These are phyloP conservation scores for Pythium chondricola DNA, from an alignment of 352 stramenopile species.

Conservation along the genomic window DNA sequence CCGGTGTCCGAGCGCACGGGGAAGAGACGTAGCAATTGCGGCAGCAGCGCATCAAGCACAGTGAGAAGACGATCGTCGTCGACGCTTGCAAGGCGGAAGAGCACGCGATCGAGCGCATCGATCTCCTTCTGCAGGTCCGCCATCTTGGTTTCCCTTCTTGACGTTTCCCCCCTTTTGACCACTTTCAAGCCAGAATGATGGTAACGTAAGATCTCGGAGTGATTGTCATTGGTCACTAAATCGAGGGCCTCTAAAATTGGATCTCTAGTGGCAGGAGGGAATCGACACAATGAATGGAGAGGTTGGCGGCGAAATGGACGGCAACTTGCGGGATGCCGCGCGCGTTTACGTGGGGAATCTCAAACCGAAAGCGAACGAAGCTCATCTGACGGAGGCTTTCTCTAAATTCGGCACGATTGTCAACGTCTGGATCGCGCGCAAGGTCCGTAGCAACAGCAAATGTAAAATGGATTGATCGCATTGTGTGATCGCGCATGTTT, in stretches of 20 bases:
- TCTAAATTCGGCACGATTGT: slow-evolving; percentile 60
- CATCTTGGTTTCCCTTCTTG: slow-evolving; percentile 7
- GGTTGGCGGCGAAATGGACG: too few relatives aligned
- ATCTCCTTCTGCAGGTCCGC: slow-evolving; percentile 39
- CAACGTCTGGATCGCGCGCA: slow-evolving; percentile 69
- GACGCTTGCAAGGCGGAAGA: slow-evolving; percentile 69
- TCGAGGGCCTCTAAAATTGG: not conserved
- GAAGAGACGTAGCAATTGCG: slow-evolving; percentile 62
- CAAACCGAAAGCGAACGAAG: slow-evolving; percentile 56
- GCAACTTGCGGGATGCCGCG: too few relatives aligned
- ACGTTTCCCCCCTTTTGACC: not conserved
- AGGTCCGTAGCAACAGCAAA: too few relatives aligned
- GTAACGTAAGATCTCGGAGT: not conserved
- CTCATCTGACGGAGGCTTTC: slow-evolving; percentile 57
- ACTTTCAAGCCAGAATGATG: slow-evolving; percentile 1
- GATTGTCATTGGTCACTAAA: not conserved
- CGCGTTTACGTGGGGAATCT: slow-evolving; percentile 79
- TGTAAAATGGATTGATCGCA: too few relatives aligned
- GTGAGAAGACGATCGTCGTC: slow-evolving; percentile 55
- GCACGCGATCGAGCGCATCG: slow-evolving; percentile 65
- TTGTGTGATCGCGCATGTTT: too few relatives aligned
- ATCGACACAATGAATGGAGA: slow-evolving; percentile 1
- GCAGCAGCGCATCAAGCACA: slow-evolving; percentile 59
- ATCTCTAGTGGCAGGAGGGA: not conserved
- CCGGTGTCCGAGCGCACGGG: slow-evolving; percentile 27